phyloP scores from a whole-genome alignment of 108 stramenopile genomes.

The Schizochytrium sp. region DNA sequence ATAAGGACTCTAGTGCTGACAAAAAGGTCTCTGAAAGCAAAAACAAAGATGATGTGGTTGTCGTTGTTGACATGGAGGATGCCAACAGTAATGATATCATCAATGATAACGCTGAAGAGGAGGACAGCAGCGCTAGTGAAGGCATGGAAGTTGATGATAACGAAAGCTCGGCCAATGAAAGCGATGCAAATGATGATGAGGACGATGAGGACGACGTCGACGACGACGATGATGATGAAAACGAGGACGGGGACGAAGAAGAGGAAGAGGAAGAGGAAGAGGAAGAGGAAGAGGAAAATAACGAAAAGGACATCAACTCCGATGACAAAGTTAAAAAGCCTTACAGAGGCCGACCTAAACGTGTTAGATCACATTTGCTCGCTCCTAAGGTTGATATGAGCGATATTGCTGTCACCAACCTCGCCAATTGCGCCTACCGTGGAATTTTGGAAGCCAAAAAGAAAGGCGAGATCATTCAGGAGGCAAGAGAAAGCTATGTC shows the following conservation, averaged over 20 bases:
- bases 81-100: constrained; percentile 1
- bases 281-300: constrained; percentile 64
- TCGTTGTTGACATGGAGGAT: not conserved
- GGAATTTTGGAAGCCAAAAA: not conserved
- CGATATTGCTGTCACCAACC: no score
- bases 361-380: no score
- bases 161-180: constrained; percentile 68
- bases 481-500: not conserved
- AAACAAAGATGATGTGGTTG: not conserved
- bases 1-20: no score
- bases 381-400: no score
- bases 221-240: constrained; percentile 58
- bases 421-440: not conserved
- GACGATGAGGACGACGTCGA: constrained; percentile 62
- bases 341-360: no score
- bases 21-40: no score
- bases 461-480: constrained; percentile 8
- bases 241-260: constrained; percentile 65
- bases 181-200: constrained; percentile 63
- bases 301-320: not conserved
- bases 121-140: not conserved
- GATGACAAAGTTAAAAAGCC: not conserved
- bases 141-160: constrained; percentile 69
- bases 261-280: constrained; percentile 62
- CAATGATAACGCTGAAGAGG: not conserved